phyloP scores from a whole-genome alignment of 768 basidiomycete genomes.

The Podaxis mareebaensis region DNA sequence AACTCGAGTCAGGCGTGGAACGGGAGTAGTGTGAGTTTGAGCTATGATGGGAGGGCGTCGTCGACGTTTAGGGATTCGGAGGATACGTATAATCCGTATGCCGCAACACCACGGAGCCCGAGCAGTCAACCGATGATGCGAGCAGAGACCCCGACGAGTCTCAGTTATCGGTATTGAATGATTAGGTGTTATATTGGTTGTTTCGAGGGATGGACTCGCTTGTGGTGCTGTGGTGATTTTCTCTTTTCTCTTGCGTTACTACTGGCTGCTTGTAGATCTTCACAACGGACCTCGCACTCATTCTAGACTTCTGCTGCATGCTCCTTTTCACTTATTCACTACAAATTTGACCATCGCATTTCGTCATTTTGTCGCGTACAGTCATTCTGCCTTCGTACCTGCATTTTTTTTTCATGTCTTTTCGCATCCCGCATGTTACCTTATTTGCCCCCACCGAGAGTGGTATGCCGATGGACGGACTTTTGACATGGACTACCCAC shows the following conservation, averaged over 20 bases:
- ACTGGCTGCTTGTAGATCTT: not conserved
- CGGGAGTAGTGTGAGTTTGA: conserved; percentile 49
- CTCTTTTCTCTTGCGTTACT: not conserved
- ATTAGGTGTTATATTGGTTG: not conserved
- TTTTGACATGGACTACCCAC: not conserved
- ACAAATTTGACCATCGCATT: not conserved
- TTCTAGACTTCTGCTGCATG: not conserved
- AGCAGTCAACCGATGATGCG: not conserved
- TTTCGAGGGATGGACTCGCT: conserved; percentile 4
- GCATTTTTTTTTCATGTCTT: not conserved
- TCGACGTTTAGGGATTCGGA: conserved; percentile 15
- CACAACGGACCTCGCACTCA: not conserved
- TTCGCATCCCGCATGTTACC: not conserved
- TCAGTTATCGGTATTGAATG: not conserved
- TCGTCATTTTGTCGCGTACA: not conserved
- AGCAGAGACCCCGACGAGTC: not conserved
- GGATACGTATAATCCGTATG: conserved; percentile 9
- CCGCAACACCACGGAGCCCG: not conserved
- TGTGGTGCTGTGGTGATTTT: not conserved
- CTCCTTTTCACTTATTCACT: not conserved
- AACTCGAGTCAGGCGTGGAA: conserved; percentile 61
- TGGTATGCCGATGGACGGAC: not conserved
- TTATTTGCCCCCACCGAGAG: not conserved
- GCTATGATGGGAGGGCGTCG: conserved; percentile 18
- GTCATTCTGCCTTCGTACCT: not conserved